Evolutionary conservation across 2,329 filamentous ascomycete species (phyloP), one percentile per base, ranked within the genome.

Genomic region (Cytospora leucostoma): DNA sequence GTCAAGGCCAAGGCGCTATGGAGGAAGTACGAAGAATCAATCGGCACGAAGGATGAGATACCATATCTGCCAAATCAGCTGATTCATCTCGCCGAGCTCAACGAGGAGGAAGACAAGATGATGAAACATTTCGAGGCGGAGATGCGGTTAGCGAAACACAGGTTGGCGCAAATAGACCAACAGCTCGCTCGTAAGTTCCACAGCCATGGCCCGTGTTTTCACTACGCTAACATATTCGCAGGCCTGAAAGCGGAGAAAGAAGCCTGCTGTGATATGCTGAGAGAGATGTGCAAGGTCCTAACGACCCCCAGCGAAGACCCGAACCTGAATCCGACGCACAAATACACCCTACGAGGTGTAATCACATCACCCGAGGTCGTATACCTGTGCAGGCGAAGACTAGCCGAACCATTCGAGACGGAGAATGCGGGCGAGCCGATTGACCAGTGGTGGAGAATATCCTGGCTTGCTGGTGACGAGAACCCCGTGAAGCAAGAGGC

Each of bases 381-480:
- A 2, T 76, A 72, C 38, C 53, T 74, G 27, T 71, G 71, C 37
- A 67, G 67, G 27, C 69, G 69, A 13, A 66, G 61, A 7, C 68
- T 67, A 52, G 63, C 64, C 7, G 64, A 67, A 13, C 64, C 68
- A 33, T 67, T 68, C 51, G 60, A 67, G 19, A 52, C 66, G 21
- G 66, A 68, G 1, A 67, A 67, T n/a, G 61, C 38, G 11, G 50
- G 56, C 32, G 17, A 61, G 13, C 27, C 51, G 13, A 15, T 56
- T 7, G 71, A 75, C 21, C 66, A 71, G 61, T 76, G 75, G 75
- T 75, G 70, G 70, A 64, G 58, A 44, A 54, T 71, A 4, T 66
- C 67, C 1, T 71, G 67, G 59, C 53, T 68, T 12, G 32, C 66
- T 4, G 54, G 63, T 7, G 66, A 68, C 8, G 65, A 68, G 32